A percentile compares a stretch with the other conserved stretches of the same genome.
Conservation (phyloP, 345 rosid species). For the Erucastrum elatum region DNA sequence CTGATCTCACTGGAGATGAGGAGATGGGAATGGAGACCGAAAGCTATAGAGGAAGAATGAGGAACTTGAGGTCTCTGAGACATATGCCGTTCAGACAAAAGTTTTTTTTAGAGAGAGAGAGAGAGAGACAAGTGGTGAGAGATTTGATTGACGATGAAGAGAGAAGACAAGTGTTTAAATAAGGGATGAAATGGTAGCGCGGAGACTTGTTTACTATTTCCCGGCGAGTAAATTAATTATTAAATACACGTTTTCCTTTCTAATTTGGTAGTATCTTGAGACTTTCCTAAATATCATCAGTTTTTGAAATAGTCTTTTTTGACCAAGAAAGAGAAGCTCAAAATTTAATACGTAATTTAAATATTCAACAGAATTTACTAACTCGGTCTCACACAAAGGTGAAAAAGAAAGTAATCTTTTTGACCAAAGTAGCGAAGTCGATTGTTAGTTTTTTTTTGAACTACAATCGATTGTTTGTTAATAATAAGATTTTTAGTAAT, state of each 20-base stretch:
- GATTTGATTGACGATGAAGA: conserved; percentile 5
- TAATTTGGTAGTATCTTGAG: not conserved
- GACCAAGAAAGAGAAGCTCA: not conserved
- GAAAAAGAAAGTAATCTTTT: not conserved
- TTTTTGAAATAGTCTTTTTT: not conserved
- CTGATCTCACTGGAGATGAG: conserved; percentile 69
- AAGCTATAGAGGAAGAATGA: conserved; percentile 69
- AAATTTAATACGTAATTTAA: not conserved
- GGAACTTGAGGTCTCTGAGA: conserved; percentile 76
- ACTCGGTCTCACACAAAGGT: not conserved
- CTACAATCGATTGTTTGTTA: too few species aligned
- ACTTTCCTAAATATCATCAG: conserved; percentile 5
- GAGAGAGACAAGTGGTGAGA: conserved; percentile 4
- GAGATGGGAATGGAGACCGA: conserved; percentile 70
- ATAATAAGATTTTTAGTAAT: not conserved
- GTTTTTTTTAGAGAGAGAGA: not conserved
- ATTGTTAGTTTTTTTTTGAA: not conserved
- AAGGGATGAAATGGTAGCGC: conserved; percentile 18
- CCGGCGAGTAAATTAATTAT: not conserved
- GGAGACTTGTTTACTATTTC: conserved; percentile 28
- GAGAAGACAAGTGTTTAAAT: conserved; percentile 15
- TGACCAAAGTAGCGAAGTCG: not conserved
- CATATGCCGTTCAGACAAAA: conserved; percentile 47
- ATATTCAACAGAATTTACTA: not conserved
- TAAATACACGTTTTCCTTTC: conserved; percentile 14